Conservation (phyloP, 2,329 filamentous ascomycete species). For the Diaporthe amygdali region DNA sequence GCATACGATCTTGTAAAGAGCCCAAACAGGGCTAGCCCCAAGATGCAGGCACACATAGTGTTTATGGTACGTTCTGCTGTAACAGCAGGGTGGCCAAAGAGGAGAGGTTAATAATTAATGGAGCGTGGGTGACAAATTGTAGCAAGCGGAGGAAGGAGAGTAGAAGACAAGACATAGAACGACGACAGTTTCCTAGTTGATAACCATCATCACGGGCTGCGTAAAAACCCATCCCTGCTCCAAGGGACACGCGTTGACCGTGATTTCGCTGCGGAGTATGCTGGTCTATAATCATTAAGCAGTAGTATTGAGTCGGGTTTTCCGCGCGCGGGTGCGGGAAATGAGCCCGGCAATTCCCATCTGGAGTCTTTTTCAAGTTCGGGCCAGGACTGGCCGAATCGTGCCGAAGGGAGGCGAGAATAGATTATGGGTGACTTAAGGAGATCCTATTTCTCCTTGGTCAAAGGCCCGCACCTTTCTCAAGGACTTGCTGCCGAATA, state of each 20-base stretch:
- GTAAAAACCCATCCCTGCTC: not conserved
- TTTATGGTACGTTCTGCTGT: not conserved
- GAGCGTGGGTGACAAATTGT: not conserved
- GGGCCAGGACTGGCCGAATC: not conserved
- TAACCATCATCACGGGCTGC: not conserved
- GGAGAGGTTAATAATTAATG: too few species aligned
- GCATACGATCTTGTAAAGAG: not conserved
- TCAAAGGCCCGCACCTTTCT: too few species aligned
- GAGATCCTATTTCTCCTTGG: not conserved
- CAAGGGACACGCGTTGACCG: not conserved
- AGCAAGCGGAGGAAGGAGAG: not conserved
- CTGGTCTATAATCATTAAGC: not conserved
- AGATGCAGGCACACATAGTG: not conserved
- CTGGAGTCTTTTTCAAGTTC: too few species aligned
- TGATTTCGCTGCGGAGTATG: not conserved
- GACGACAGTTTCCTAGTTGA: too few species aligned
- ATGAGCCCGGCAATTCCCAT: not conserved
- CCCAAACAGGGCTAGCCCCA: not conserved
- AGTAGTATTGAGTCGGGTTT: not conserved
- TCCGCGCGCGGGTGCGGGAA: not conserved
- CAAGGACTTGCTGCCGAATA: too few species aligned
- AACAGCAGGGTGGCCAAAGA: not conserved
- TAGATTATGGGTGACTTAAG: not conserved
- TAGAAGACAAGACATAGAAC: not conserved
- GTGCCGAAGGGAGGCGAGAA: not conserved